A percentile compares a stretch with the other conserved stretches of the same genome.
These are phyloP conservation scores for Centrapalus pauciflorus DNA, from an alignment of 129 eudicot genomes.

Conservation along the genomic window DNA sequence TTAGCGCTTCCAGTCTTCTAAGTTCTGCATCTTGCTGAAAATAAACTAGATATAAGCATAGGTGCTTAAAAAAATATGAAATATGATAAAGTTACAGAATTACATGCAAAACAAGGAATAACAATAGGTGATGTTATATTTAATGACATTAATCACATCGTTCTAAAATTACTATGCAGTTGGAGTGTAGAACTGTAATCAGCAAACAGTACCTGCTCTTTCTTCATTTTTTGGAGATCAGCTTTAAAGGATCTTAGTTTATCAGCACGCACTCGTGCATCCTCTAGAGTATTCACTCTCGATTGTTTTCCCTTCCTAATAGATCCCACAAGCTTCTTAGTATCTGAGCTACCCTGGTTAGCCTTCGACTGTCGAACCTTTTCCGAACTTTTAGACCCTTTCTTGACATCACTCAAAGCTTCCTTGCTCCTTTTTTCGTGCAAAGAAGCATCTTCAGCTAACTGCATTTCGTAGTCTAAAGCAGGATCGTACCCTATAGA, in stretches of 20 bases:
- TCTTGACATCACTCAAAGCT: constrained; percentile 32
- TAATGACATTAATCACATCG: neutral
- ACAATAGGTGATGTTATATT: neutral
- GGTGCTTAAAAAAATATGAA: neutral
- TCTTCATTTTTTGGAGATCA: constrained; percentile 88
- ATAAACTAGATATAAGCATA: constrained; percentile 8
- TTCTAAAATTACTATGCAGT: neutral
- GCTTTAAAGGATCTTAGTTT: constrained; percentile 72
- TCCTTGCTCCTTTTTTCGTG: constrained; percentile 28
- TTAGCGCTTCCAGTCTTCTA: constrained; percentile 69
- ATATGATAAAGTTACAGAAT: neutral
- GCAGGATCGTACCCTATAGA: constrained; percentile 59
- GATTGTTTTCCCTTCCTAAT: constrained; percentile 52
- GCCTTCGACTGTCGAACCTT: constrained; percentile 46
- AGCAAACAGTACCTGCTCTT: constrained; percentile 66
- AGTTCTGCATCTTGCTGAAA: constrained; percentile 76
- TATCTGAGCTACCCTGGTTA: constrained; percentile 27
- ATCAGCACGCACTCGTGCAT: constrained; percentile 87
- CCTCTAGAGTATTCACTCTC: constrained; percentile 55
- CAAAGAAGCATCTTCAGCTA: constrained; percentile 24
- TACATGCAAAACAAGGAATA: neutral
- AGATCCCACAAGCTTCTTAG: constrained; percentile 50
- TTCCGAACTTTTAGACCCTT: constrained; percentile 48
- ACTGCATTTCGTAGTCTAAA: constrained; percentile 70
- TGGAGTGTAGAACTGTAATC: neutral